These are phyloP conservation scores for Wickerhamomyces canadensis DNA, from an alignment of 805 yeast species.

Conservation along the genomic window DNA sequence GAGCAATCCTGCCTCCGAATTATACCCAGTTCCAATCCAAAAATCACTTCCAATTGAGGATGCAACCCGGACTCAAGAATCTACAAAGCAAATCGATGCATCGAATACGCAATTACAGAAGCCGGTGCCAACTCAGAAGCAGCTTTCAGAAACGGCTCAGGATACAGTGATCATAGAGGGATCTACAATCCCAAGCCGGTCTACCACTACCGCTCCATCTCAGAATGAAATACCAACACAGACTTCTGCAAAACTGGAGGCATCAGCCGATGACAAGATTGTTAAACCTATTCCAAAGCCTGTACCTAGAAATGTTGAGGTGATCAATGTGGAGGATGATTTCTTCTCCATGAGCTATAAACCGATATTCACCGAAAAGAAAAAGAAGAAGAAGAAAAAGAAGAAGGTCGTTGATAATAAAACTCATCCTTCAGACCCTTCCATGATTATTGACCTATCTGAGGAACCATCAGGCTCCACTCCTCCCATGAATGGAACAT, in stretches of 20 bases:
- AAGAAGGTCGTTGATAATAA: constrained; percentile 1
- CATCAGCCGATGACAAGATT: no score
- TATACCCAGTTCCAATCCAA: not conserved
- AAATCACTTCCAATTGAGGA: not conserved
- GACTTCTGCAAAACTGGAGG: no score
- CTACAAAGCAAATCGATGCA: no score
- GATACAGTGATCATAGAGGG: no score
- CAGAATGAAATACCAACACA: not conserved
- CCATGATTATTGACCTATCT: no score
- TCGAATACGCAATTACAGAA: no score
- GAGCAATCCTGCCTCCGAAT: not conserved
- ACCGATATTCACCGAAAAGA: constrained; percentile 4
- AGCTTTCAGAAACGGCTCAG: no score
- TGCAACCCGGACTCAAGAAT: not conserved
- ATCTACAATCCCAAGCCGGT: no score
- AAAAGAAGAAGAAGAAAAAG: constrained; percentile 16
- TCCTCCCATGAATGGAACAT: not conserved
- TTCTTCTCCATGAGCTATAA: constrained; percentile 20
- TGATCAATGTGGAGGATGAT: constrained; percentile 18
- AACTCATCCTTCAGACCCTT: not conserved
- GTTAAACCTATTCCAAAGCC: not conserved
- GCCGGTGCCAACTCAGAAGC: no score
- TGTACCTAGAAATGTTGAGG: not conserved
- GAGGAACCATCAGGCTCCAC: no score
- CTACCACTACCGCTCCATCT: no score